phyloP scores from a whole-genome alignment of 2,329 filamentous ascomycete species.

The Claviceps citrina region DNA sequence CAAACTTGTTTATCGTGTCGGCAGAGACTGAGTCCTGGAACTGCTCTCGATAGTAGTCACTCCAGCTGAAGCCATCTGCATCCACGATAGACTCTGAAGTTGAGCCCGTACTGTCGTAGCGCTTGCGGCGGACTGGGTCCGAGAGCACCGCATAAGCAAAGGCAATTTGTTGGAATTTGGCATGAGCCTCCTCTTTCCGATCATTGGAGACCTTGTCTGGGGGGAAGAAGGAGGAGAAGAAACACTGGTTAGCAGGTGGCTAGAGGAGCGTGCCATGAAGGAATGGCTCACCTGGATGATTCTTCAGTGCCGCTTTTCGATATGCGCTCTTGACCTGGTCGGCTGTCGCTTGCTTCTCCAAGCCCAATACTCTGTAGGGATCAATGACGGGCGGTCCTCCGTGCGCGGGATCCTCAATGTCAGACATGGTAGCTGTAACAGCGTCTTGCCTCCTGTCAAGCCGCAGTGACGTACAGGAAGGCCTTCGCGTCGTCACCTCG shows the following conservation, averaged over 20 bases:
- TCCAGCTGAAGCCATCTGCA: conserved; percentile 75
- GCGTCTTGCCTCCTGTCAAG: not conserved
- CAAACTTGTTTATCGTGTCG: conserved; percentile 61
- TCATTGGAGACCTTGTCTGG: conserved; percentile 60
- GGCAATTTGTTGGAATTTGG: conserved; percentile 75
- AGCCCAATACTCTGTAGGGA: conserved; percentile 65
- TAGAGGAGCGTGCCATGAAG: not conserved
- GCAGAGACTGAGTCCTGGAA: conserved; percentile 61
- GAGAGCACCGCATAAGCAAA: conserved; percentile 91
- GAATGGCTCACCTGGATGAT: conserved; percentile 56
- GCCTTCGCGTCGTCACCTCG: not conserved
- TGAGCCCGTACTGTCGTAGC: conserved; percentile 81
- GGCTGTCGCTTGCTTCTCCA: conserved; percentile 55
- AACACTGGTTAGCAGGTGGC: not conserved
- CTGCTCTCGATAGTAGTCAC: conserved; percentile 73
- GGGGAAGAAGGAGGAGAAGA: not conserved
- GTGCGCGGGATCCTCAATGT: conserved; percentile 36
- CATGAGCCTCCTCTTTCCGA: conserved; percentile 57
- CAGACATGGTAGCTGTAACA: conserved; percentile 23
- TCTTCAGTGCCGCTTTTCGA: conserved; percentile 72
- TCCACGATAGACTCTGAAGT: conserved; percentile 71
- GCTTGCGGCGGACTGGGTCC: conserved; percentile 60
- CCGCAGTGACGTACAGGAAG: not conserved
- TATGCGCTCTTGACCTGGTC: conserved; percentile 83
- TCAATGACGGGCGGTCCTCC: conserved; percentile 48